A percentile compares a stretch with the other conserved stretches of the same genome.
phyloP scores from a whole-genome alignment of 164 flowering plant genomes.

The Chimonanthus salicifolius region DNA sequence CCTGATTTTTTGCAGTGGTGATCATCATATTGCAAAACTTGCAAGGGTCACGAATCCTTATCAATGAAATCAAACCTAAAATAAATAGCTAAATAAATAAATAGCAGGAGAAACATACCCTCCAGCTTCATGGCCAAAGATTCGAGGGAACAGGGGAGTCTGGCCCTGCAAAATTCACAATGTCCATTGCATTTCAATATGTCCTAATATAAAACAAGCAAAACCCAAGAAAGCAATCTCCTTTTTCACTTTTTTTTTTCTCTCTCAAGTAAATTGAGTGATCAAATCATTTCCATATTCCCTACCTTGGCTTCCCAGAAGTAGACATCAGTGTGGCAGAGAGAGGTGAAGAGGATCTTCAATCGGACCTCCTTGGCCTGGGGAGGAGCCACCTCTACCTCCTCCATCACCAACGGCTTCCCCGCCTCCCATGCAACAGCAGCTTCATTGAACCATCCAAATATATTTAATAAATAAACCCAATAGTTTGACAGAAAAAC shows the following conservation, averaged over 20 bases:
- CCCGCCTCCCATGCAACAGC: conserved; percentile 60
- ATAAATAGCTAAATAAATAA: background rate
- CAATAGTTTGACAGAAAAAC: background rate
- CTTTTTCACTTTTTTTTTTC: background rate
- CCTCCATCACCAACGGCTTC: conserved; percentile 48
- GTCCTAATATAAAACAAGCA: background rate
- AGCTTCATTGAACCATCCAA: conserved; percentile 19
- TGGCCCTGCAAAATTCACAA: conserved; percentile 34
- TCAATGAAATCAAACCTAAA: background rate
- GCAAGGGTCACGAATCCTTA: no score
- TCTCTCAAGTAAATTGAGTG: background rate
- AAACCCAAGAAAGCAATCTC: background rate
- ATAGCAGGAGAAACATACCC: conserved; percentile 27
- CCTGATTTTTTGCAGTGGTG: no score
- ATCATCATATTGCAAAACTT: no score
- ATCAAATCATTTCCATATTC: background rate
- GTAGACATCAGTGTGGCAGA: conserved; percentile 50
- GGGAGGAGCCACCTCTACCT: conserved; percentile 51
- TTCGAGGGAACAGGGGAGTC: conserved; percentile 46
- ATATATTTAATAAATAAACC: background rate
- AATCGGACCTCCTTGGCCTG: conserved; percentile 37
- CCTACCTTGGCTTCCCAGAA: conserved; percentile 59
- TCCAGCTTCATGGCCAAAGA: conserved; percentile 53
- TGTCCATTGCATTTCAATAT: background rate
- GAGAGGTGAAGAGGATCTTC: conserved; percentile 43